Evolutionary conservation across 2,329 filamentous ascomycete species (phyloP).

Genomic region (Elsinoe arachidis): DNA sequence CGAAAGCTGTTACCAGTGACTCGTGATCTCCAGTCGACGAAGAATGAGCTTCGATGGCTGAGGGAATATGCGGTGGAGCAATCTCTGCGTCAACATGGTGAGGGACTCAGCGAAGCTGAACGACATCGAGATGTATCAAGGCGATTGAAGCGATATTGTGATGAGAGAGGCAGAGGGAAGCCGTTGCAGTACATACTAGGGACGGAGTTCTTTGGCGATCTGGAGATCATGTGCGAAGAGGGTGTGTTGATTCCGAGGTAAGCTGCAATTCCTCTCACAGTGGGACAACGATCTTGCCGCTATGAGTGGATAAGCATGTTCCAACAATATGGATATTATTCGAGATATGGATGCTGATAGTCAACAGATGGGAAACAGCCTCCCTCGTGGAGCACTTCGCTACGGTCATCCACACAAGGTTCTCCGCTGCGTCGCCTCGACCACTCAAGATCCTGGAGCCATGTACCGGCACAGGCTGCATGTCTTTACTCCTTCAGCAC

Average conservation of each 20-base stretch:
- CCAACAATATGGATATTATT: too few relatives aligned
- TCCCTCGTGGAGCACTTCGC: neutral
- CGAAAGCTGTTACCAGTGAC: conserved; percentile 55
- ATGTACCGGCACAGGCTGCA: conserved; percentile 87
- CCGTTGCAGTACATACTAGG: conserved; percentile 88
- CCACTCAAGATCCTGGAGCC: conserved; percentile 65
- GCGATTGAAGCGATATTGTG: conserved; percentile 27
- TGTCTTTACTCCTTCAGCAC: conserved; percentile 65
- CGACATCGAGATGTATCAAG: conserved; percentile 18
- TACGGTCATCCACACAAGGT: neutral
- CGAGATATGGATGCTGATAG: too few relatives aligned
- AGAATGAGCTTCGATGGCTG: conserved; percentile 67
- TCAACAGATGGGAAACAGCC: conserved; percentile 15
- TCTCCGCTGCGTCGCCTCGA: neutral
- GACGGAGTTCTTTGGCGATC: conserved; percentile 73
- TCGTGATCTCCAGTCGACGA: conserved; percentile 53
- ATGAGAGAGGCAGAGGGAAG: conserved; percentile 48
- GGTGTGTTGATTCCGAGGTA: conserved; percentile 80
- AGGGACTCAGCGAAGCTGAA: neutral
- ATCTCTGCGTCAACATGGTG: conserved; percentile 13
- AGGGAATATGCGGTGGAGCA: conserved; percentile 41
- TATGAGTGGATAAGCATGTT: too few relatives aligned
- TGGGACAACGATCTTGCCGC: too few relatives aligned
- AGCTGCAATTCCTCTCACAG: conserved; percentile 19
- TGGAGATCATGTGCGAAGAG: conserved; percentile 66